phyloP scores from a whole-genome alignment of 2,329 filamentous ascomycete genomes.

The Colletotrichum sp. region DNA sequence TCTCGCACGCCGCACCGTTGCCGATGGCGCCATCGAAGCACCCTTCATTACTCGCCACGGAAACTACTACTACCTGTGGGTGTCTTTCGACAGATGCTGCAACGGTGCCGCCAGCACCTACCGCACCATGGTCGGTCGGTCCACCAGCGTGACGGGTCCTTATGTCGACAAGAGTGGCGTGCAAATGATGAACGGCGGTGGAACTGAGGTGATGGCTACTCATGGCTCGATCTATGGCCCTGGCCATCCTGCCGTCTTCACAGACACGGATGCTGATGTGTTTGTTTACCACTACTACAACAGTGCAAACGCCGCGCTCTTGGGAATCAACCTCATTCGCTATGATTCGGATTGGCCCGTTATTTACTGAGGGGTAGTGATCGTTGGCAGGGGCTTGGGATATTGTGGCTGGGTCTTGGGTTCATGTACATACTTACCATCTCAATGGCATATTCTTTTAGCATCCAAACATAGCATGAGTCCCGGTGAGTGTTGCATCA shows the following conservation, averaged over 20 bases:
- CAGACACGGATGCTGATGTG: conserved; percentile 34
- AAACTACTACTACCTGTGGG: conserved; percentile 37
- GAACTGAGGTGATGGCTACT: conserved; percentile 32
- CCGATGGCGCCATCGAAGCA: conserved; percentile 30
- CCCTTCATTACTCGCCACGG: conserved; percentile 32
- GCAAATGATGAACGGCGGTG: conserved; percentile 32
- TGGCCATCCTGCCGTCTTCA: conserved; percentile 34
- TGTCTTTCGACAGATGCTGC: conserved; percentile 35
- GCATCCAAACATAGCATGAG: background rate
- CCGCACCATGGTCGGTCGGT: conserved; percentile 36
- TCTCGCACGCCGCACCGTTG: conserved; percentile 28
- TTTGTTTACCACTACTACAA: conserved; percentile 36
- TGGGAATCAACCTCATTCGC: conserved; percentile 34
- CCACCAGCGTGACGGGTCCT: conserved; percentile 30
- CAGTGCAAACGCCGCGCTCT: conserved; percentile 24
- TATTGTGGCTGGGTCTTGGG: background rate
- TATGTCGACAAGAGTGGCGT: conserved; percentile 30
- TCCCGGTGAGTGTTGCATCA: background rate
- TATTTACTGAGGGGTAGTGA: conserved; percentile 25
- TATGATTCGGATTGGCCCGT: conserved; percentile 35
- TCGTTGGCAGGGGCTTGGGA: background rate
- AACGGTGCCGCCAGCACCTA: conserved; percentile 33
- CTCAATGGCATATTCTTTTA: background rate
- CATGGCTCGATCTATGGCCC: conserved; percentile 34
- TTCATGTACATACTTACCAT: background rate